Evolutionary conservation across 1,139 yeast genomes (phyloP), one percentile per base, ranked within the genome.

Genomic region (Pichia sp.): DNA sequence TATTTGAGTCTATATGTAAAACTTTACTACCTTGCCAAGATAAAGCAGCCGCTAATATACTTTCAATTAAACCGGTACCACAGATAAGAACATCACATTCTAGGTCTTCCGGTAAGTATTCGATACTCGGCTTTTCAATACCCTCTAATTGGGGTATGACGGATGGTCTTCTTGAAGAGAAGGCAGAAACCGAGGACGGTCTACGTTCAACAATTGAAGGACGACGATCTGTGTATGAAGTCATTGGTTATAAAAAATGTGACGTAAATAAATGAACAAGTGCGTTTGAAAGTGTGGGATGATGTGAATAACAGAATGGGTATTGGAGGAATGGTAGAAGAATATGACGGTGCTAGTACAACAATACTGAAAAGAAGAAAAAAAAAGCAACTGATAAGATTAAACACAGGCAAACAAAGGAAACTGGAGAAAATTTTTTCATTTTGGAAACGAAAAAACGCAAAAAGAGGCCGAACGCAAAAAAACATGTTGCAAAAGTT

Each of bases 11-110:
- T 42, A 92, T 79, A 64, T 92, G 98, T 47, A 92, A 72, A 18
- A 92, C 97, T 54, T 76, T 81, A 18, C 92, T 82, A 15, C 97
- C 97, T 60, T 88, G 96, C 97, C 98, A 92, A 16, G 97, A 85
- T 48, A 92, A 72, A 0, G 97, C 92, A 4, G 97, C 96, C 0
- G 97, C 96, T 48, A 90, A 69, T 15, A 94, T 82, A 58, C 89
- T 79, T 66, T 94, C 96, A 4, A 82, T 82, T 42, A 94, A 72
- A 1, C 97, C 97, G 0, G 98, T 92, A 34, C 99, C 98, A 57
- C 85, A 76, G 49, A 92, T 84, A 42, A 92, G 73, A 25, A 92
- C 96, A 62, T 92, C 99, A 59, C 88, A 87, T 16, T 50, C 48
- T 7, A 50, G 29, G 50, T 78, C 74, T 46, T 81, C 84, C 15